Evolutionary conservation across 108 stramenopile genomes (phyloP).

Genomic region (Pseudonitzschia pungens): DNA sequence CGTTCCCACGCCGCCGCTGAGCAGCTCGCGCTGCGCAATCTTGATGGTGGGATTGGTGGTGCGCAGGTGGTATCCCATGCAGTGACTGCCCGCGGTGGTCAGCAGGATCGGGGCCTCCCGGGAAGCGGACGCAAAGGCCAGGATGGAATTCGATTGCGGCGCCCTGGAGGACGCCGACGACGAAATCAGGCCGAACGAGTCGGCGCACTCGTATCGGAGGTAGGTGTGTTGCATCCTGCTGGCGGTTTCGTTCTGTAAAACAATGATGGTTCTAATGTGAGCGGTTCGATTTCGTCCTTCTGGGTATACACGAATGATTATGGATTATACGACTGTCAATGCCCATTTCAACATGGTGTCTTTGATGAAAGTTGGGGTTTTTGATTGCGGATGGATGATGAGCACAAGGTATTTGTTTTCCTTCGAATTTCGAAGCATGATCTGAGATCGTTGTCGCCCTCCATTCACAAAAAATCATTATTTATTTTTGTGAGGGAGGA

Average conservation of each 20-base stretch:
- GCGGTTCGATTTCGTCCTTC: neutral
- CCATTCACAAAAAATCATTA: too few species aligned
- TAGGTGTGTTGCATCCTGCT: constrained; percentile 74
- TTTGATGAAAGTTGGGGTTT: neutral
- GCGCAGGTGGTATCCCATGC: constrained; percentile 60
- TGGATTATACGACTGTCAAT: neutral
- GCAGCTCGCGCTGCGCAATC: constrained; percentile 62
- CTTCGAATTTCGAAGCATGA: too few species aligned
- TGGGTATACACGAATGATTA: neutral
- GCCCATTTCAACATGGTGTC: neutral
- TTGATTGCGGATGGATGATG: neutral
- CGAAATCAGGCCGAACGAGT: constrained; percentile 72
- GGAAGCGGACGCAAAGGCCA: constrained; percentile 44
- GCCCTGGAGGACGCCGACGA: constrained; percentile 59
- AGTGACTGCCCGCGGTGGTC: constrained; percentile 68
- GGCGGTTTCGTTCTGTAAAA: neutral
- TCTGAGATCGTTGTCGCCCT: too few species aligned
- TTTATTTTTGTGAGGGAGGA: neutral
- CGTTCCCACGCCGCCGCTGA: constrained; percentile 69
- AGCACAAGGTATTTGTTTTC: too few species aligned
- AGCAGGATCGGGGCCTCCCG: constrained; percentile 43
- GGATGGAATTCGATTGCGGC: constrained; percentile 60
- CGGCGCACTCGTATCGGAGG: constrained; percentile 88
- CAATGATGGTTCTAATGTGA: neutral
- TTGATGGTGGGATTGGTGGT: constrained; percentile 56